phyloP scores from a whole-genome alignment of 805 yeast genomes.

The Monosporozyma unispora region DNA sequence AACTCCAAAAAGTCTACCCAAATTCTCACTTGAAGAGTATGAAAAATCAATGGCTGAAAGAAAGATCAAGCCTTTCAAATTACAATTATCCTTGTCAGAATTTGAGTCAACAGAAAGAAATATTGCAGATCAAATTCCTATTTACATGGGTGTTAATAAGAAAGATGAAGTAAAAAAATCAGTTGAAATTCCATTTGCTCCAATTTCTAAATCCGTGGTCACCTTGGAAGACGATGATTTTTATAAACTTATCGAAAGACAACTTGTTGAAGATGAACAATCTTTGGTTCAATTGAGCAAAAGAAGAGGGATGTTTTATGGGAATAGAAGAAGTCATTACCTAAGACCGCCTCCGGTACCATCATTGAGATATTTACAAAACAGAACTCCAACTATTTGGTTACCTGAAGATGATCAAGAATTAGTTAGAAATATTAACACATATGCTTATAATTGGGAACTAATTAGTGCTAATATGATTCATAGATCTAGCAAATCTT shows the following conservation, averaged over 20 bases:
- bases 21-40: conserved; percentile 24
- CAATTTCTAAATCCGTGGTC: conserved; percentile 57
- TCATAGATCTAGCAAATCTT: conserved; percentile 55
- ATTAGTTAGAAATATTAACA: conserved; percentile 72
- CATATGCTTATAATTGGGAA: conserved; percentile 89
- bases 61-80: conserved; percentile 25
- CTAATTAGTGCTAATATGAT: conserved; percentile 75
- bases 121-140: conserved; percentile 29
- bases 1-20: conserved; percentile 1
- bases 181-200: conserved; percentile 33
- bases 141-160: conserved; percentile 24
- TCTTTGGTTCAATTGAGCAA: conserved; percentile 28
- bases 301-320: conserved; percentile 37
- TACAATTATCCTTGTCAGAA: conserved; percentile 26
- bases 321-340: conserved; percentile 47
- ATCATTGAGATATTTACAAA: conserved; percentile 64
- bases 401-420: conserved; percentile 84
- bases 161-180: conserved; percentile 23
- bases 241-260: conserved; percentile 47
- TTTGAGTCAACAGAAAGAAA: conserved; percentile 27
- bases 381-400: conserved; percentile 91
- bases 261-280: conserved; percentile 35
- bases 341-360: conserved; percentile 92
- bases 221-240: conserved; percentile 59
- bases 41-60: background rate